A percentile compares a stretch with the other conserved stretches of the same genome.
Conservation (phyloP, 805 yeast genomes). For the Candida sithepensis region DNA sequence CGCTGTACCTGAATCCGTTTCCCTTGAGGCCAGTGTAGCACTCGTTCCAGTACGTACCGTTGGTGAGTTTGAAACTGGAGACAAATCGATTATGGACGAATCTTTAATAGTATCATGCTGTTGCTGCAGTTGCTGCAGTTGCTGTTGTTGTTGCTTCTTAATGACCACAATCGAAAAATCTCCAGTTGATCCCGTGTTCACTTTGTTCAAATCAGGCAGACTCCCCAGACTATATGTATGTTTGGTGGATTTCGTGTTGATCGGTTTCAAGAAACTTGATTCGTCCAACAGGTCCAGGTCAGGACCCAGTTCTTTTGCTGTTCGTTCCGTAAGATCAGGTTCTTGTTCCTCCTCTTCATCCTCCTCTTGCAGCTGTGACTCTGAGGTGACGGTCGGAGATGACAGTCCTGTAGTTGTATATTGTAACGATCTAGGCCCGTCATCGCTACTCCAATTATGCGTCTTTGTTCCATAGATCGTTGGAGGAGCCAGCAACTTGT, state of each 20-base stretch:
- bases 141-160: constrained; percentile 6
- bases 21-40: background rate
- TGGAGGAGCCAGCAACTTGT: constrained; percentile 12
- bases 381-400: background rate
- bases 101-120: background rate
- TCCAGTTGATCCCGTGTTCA: constrained; percentile 16
- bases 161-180: constrained; percentile 24
- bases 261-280: background rate
- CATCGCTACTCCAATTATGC: constrained; percentile 28
- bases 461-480: constrained; percentile 31
- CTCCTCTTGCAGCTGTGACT: too few relatives aligned
- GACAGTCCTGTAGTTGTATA: constrained; percentile 2
- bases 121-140: too few relatives aligned
- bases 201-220: background rate
- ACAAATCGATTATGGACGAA: background rate
- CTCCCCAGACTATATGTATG: background rate
- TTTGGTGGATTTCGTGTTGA: background rate
- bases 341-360: background rate
- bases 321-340: too few relatives aligned
- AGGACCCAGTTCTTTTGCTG: too few relatives aligned
- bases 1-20: background rate
- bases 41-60: background rate
- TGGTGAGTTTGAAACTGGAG: background rate
- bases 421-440: constrained; percentile 17
- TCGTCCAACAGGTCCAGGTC: background rate